Base-by-base conservation (phyloP, 129 eudicot genomes). In the Centella asiatica region DNA sequence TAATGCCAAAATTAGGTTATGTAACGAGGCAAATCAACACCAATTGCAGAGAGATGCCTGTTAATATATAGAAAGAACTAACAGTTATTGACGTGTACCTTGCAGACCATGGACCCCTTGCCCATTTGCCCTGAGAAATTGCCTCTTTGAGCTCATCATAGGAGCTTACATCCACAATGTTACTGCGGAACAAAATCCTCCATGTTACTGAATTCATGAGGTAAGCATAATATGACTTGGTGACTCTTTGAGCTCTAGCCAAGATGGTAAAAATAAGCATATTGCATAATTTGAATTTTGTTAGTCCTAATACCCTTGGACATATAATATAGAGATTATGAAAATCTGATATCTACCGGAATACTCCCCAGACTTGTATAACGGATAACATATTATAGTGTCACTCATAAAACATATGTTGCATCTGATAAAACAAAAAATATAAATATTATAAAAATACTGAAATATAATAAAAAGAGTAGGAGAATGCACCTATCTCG, bases 21-120 rank as follows among this genome's bases (percentile, higher is more conserved):
- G 12, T 50, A 1, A 28, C 19, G 8, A 55, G 24, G 23, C 23
- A 27, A 28, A 28, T 14, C 37, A 14, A 14, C 14, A 54, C 59
- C 37, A 54, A 6, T 13, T 13, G 6, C 37, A 50, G 17, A 42
- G n/a, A n/a, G 18, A 50, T 49, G 23, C 29, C 58, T 20, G 2
- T 24, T n/a, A 23, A 9, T 32, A 52, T 54, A 24, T 3, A 15
- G 15, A 25, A 4, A 28, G 27, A 29, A 12, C 20, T 17, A 28
- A 26, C 29, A 65, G 33, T 36, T 33, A 33, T 2, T 29, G n/a
- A n/a, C 32, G 56, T 17, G 4, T 67, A 90, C 98, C 98, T 84
- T 72, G 85, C 98, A 5, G 90, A 72, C 98, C 95, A 90, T 69
- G 95, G 98, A 42, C 95, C 98, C 74, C 98, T 81, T 18, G 95